Percentiles rank a stretch among this genome's conserved stretches.
Conservation (phyloP, 306 rosid genomes). For the Adenanthera pavonina region DNA sequence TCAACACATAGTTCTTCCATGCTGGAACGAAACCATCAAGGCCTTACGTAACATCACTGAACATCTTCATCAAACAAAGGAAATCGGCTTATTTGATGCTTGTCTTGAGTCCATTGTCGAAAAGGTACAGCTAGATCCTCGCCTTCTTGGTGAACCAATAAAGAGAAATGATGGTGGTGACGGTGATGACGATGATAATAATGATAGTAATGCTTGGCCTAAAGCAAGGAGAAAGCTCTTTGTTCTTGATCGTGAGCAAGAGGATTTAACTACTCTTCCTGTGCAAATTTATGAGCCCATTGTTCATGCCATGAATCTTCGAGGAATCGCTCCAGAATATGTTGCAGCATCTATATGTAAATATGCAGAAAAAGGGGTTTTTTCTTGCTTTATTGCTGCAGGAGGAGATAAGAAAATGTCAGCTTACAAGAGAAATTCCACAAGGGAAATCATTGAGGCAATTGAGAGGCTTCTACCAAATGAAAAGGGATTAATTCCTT, state of each 20-base stretch:
- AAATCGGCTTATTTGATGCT: conserved; percentile 52
- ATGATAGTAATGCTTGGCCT: conserved; percentile 17
- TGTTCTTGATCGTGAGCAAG: conserved; percentile 41
- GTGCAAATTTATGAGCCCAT: conserved; percentile 52
- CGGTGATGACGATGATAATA: not conserved
- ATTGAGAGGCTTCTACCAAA: conserved; percentile 59
- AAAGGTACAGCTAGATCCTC: conserved; percentile 45
- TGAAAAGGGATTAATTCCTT: conserved; percentile 42
- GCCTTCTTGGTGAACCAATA: conserved; percentile 52
- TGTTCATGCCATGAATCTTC: conserved; percentile 44
- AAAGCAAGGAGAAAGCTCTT: conserved; percentile 57
- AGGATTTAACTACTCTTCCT: conserved; percentile 53
- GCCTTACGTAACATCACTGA: conserved; percentile 48
- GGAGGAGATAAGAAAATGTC: conserved; percentile 28
- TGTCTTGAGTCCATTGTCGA: conserved; percentile 50
- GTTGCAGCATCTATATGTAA: conserved; percentile 50
- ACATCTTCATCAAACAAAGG: conserved; percentile 42
- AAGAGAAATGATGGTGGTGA: not conserved
- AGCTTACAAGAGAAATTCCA: conserved; percentile 33
- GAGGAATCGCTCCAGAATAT: conserved; percentile 38
- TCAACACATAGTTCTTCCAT: conserved; percentile 51
- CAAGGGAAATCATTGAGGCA: conserved; percentile 60
- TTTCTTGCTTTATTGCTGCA: not conserved
- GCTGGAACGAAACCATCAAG: conserved; percentile 57
- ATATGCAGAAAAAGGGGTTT: conserved; percentile 54